Percentiles rank a stretch among this genome's conserved stretches.
Conservation (phyloP, 306 rosid species). For the Gillenia trifoliata region DNA sequence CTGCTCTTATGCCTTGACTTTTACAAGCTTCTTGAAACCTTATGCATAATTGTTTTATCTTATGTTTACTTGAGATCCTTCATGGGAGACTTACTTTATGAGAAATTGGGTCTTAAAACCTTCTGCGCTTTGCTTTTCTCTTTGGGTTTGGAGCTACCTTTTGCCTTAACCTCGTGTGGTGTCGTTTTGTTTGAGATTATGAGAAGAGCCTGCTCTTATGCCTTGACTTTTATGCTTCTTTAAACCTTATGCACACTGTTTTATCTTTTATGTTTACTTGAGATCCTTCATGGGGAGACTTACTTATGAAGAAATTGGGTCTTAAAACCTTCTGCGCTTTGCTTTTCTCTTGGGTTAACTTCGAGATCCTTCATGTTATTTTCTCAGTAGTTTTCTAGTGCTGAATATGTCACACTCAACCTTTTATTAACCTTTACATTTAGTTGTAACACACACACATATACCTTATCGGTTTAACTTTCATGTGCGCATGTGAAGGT, state of each 20-base stretch:
- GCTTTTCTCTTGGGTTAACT: background rate
- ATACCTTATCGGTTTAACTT: background rate
- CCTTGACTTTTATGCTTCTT: background rate
- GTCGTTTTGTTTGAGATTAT: background rate
- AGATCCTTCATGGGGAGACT: background rate
- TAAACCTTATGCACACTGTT: background rate
- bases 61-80: background rate
- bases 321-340: background rate
- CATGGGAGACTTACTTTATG: background rate
- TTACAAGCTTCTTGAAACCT: no score
- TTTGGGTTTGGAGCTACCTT: no score
- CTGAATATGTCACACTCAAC: background rate
- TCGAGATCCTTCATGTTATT: background rate
- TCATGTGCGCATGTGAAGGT: constrained; percentile 41
- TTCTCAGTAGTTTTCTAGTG: background rate
- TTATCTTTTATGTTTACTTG: background rate
- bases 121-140: background rate
- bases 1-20: no score
- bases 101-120: background rate
- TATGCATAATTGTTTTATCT: background rate
- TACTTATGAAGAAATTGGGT: background rate
- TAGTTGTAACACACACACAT: background rate
- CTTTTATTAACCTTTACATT: background rate
- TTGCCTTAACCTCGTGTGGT: no score
- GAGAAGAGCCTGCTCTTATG: background rate